A percentile compares a stretch with the other conserved stretches of the same genome.
These are phyloP conservation scores for Xylariomycetidae sp. DNA, from an alignment of 2,329 filamentous ascomycete species.

Conservation along the genomic window DNA sequence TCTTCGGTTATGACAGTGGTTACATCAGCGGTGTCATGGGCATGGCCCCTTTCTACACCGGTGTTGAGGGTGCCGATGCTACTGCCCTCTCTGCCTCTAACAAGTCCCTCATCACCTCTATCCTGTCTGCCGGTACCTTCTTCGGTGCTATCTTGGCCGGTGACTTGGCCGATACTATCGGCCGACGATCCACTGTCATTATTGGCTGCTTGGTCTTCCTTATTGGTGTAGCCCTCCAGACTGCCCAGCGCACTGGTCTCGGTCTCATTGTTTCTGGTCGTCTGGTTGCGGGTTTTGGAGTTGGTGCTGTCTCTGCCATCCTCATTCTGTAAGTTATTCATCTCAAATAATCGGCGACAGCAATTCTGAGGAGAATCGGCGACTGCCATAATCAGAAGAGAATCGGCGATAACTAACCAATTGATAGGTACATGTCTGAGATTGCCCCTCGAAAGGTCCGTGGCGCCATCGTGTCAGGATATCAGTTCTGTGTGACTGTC, in stretches of 20 bases:
- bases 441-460: constrained; percentile 71
- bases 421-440: constrained; percentile 92
- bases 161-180: constrained; percentile 71
- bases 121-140: constrained; percentile 75
- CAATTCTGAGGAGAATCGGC: no score
- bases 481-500: constrained; percentile 80
- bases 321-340: no score
- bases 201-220: constrained; percentile 68
- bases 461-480: constrained; percentile 74
- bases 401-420: no score
- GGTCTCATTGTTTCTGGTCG: constrained; percentile 67
- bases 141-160: constrained; percentile 71
- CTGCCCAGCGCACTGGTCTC: constrained; percentile 49
- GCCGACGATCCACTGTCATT: constrained; percentile 69
- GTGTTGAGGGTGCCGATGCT: constrained; percentile 28
- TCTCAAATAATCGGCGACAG: no score
- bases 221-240: constrained; percentile 64
- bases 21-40: constrained; percentile 35
- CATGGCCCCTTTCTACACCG: constrained; percentile 31
- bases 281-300: constrained; percentile 71
- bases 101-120: constrained; percentile 62
- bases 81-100: constrained; percentile 35
- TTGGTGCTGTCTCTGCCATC: constrained; percentile 75
- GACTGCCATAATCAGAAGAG: no score
- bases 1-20: constrained; percentile 36